phyloP scores from a whole-genome alignment of 2,329 filamentous ascomycete species.

The Exophiala oligosperma region DNA sequence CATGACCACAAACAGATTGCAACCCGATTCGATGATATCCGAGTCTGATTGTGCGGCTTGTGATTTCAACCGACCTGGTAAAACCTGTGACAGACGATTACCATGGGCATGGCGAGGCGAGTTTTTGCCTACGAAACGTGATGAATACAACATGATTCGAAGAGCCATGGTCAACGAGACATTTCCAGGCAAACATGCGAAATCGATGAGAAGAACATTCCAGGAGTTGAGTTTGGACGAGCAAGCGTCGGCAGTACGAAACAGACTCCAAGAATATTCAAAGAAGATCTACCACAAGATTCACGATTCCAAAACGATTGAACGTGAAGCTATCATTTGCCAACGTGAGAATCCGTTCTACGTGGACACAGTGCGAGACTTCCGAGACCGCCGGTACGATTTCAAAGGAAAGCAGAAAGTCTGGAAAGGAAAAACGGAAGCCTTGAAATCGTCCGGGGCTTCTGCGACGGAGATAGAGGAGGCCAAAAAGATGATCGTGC shows the following conservation, averaged over 20 bases:
- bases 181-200: conserved; percentile 78
- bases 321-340: conserved; percentile 95
- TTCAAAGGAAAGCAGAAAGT: conserved; percentile 98
- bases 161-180: conserved; percentile 87
- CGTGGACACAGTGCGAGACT: conserved; percentile 91
- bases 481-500: conserved; percentile 97
- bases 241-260: conserved; percentile 76
- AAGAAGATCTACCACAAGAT: conserved; percentile 99
- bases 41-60: conserved; percentile 96
- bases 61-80: conserved; percentile 96
- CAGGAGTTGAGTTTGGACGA: conserved; percentile 80
- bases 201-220: conserved; percentile 70
- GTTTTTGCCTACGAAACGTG: conserved; percentile 90
- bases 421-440: conserved; percentile 95
- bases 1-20: conserved; percentile 97
- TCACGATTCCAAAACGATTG: conserved; percentile 87
- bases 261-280: conserved; percentile 86
- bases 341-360: conserved; percentile 98
- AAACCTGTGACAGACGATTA: conserved; percentile 90
- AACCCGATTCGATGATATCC: conserved; percentile 98
- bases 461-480: conserved; percentile 76
- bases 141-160: conserved; percentile 99
- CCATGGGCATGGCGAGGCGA: conserved; percentile 99
- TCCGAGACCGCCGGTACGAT: conserved; percentile 95
- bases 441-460: conserved; percentile 80